Evolutionary conservation across 345 rosid genomes (phyloP).

Genomic region (Hevea brasiliensis): DNA sequence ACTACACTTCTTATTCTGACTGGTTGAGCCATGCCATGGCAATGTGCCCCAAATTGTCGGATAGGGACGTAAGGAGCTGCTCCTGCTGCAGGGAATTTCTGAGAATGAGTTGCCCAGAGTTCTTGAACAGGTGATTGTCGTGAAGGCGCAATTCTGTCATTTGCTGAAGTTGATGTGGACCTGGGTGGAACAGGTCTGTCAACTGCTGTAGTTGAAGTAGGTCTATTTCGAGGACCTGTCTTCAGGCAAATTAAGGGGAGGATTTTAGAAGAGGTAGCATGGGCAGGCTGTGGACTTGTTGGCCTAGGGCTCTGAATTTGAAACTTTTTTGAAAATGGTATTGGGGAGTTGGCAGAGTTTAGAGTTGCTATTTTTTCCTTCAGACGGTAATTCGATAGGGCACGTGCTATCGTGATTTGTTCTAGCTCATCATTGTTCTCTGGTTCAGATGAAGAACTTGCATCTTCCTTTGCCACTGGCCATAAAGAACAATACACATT

Average conservation of each 20-base stretch:
- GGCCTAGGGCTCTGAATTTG: conserved; percentile 69
- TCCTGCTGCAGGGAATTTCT: conserved; percentile 68
- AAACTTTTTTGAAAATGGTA: conserved; percentile 72
- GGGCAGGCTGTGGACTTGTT: conserved; percentile 76
- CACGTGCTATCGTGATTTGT: conserved; percentile 87
- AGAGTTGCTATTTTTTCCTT: conserved; percentile 75
- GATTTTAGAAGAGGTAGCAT: conserved; percentile 72
- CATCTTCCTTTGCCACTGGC: conserved; percentile 94
- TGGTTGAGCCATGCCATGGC: conserved; percentile 79
- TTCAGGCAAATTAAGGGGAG: conserved; percentile 82
- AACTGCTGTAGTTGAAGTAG: conserved; percentile 25
- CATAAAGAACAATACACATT: conserved; percentile 14
- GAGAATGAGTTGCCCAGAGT: conserved; percentile 39
- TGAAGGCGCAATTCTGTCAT: conserved; percentile 17
- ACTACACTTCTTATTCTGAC: conserved; percentile 75
- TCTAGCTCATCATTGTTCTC: conserved; percentile 88
- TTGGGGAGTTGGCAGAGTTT: conserved; percentile 47
- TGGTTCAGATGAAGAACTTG: conserved; percentile 70
- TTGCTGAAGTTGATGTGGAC: conserved; percentile 13
- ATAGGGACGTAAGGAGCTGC: conserved; percentile 84
- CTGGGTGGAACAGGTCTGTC: conserved; percentile 26
- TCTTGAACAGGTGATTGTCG: conserved; percentile 36
- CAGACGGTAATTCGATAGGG: conserved; percentile 62
- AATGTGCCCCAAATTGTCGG: conserved; percentile 52
- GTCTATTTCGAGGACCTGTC: conserved; percentile 57